These are phyloP conservation scores for Alternaria longipes DNA, from an alignment of 2,329 filamentous ascomycete genomes.

Conservation along the genomic window DNA sequence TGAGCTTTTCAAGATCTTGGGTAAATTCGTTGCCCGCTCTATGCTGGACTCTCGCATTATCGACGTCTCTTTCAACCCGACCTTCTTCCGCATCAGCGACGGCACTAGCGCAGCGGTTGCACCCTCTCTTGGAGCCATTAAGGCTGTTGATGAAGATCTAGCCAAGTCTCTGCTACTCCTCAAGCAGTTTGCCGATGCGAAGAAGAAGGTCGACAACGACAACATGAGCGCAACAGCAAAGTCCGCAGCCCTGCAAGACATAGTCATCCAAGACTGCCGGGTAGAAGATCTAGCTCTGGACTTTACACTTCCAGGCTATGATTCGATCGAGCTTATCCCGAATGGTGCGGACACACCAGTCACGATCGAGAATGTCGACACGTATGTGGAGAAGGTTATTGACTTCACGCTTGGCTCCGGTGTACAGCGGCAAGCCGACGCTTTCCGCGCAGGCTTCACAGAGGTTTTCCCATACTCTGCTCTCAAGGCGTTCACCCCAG, in stretches of 20 bases:
- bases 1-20: slow-evolving; percentile 89
- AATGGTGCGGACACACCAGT: slow-evolving; percentile 78
- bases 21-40: slow-evolving; percentile 95
- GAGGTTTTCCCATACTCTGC: slow-evolving; percentile 96
- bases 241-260: slow-evolving; percentile 71
- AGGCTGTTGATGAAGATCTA: slow-evolving; percentile 84
- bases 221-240: slow-evolving; percentile 75
- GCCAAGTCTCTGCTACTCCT: slow-evolving; percentile 86
- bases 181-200: slow-evolving; percentile 84
- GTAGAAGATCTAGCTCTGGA: slow-evolving; percentile 92
- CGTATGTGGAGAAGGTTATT: slow-evolving; percentile 87
- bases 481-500: slow-evolving; percentile 90
- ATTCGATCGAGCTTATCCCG: slow-evolving; percentile 80
- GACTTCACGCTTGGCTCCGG: slow-evolving; percentile 91
- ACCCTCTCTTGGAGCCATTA: slow-evolving; percentile 88
- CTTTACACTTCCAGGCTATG: slow-evolving; percentile 91
- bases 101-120: slow-evolving; percentile 68
- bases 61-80: slow-evolving; percentile 95
- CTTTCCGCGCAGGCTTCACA: slow-evolving; percentile 90
- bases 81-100: slow-evolving; percentile 94
- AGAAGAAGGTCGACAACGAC: slow-evolving; percentile 80
- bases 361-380: slow-evolving; percentile 89
- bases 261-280: slow-evolving; percentile 76
- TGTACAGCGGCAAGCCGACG: slow-evolving; percentile 87
- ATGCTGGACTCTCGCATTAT: slow-evolving; percentile 99